Conservation (phyloP, 306 rosid species). For the Oxytropis ochrocephala region DNA sequence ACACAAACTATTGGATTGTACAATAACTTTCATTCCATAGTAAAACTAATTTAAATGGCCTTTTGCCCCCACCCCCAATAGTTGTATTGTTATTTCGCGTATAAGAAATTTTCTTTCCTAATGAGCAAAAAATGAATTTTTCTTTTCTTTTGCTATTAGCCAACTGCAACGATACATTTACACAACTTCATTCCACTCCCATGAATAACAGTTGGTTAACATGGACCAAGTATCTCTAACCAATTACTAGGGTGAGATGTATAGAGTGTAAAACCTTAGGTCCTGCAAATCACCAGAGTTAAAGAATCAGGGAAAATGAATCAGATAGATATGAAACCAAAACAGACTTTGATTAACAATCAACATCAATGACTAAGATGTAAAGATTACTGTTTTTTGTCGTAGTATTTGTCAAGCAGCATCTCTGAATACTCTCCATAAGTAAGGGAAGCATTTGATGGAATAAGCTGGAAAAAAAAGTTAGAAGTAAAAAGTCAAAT, state of each 20-base stretch:
- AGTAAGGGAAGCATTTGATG: conserved; percentile 58
- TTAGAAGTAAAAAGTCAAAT: background rate
- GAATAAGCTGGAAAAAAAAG: conserved; percentile 47
- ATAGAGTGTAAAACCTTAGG: background rate
- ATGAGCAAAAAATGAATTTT: background rate
- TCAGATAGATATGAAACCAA: background rate
- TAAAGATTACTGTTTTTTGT: conserved; percentile 31
- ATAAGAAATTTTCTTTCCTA: background rate
- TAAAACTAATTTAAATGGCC: background rate
- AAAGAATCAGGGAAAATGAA: background rate
- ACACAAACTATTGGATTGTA: background rate
- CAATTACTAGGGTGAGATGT: background rate
- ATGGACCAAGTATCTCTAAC: background rate
- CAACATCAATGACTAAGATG: background rate
- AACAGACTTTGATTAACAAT: background rate
- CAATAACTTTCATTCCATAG: background rate
- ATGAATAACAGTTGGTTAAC: background rate
- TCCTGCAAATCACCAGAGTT: conserved; percentile 17
- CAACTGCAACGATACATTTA: background rate
- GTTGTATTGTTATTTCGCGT: background rate
- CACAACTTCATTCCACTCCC: conserved; percentile 5
- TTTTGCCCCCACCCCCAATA: background rate
- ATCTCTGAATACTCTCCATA: conserved; percentile 88
- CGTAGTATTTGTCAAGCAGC: conserved; percentile 85
- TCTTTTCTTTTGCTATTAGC: background rate